phyloP scores from a whole-genome alignment of 1,284 basidiomycete species.

The Irpex sp. region DNA sequence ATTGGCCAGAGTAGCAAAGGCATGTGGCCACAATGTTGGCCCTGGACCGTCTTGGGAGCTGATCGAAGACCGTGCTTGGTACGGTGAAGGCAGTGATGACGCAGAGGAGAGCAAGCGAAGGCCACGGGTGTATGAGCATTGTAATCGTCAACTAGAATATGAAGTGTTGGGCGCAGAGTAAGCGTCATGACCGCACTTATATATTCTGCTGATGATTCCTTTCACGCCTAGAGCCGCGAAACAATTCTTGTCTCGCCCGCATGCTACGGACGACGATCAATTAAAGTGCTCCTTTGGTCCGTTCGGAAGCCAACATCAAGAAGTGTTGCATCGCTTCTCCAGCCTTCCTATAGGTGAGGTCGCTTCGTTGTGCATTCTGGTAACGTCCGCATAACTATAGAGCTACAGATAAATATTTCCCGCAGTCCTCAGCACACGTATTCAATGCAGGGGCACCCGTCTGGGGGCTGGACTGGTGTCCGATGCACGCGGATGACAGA shows the following conservation, averaged over 20 bases:
- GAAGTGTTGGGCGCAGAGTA: neutral
- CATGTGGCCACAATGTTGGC: slow-evolving; percentile 70
- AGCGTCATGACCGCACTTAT: neutral
- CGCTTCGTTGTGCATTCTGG: slow-evolving; percentile 35
- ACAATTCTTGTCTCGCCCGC: neutral
- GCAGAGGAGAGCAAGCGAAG: slow-evolving; percentile 45
- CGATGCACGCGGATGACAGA: slow-evolving; percentile 62
- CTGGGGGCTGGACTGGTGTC: slow-evolving; percentile 90
- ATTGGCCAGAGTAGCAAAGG: slow-evolving; percentile 49
- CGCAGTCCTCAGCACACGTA: slow-evolving; percentile 54
- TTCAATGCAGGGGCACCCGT: slow-evolving; percentile 85
- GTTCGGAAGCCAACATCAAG: slow-evolving; percentile 44
- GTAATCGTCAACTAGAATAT: neutral
- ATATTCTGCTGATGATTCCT: too few relatives aligned
- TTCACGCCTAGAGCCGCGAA: neutral
- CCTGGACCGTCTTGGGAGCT: slow-evolving; percentile 72
- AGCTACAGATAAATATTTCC: slow-evolving; percentile 34
- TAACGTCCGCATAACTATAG: neutral
- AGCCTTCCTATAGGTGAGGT: neutral
- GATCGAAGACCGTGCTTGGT: slow-evolving; percentile 73
- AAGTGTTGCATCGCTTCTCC: slow-evolving; percentile 39
- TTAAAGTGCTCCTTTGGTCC: slow-evolving; percentile 64
- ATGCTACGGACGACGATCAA: neutral
- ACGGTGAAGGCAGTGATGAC: slow-evolving; percentile 52
- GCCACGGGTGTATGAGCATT: slow-evolving; percentile 48